Evolutionary conservation across 2,329 filamentous ascomycete genomes (phyloP).

Genomic region (Trichoderma semiorbis): DNA sequence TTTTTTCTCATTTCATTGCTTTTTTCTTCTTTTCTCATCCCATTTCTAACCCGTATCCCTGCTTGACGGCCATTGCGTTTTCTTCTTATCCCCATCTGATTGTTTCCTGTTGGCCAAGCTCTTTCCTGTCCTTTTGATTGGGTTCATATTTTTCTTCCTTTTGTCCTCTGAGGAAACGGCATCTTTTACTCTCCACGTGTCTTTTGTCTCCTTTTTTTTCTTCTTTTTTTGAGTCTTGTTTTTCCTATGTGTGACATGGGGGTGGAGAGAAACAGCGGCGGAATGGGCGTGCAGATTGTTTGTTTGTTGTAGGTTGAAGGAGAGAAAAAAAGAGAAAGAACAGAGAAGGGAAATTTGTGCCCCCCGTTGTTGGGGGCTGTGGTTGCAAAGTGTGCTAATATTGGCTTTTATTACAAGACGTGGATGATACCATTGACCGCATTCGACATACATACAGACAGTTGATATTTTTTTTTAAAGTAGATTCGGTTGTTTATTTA

Average conservation of each 20-base stretch:
- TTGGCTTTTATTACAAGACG: constrained; percentile 32
- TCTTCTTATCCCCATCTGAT: not conserved
- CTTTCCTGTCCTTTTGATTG: constrained; percentile 10
- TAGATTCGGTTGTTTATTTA: constrained; percentile 14
- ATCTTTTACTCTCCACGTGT: not conserved
- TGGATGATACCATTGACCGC: constrained; percentile 43
- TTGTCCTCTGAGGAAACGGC: constrained; percentile 12
- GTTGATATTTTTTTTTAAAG: constrained; percentile 9
- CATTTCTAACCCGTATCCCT: not conserved
- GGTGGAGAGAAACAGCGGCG: constrained; percentile 15
- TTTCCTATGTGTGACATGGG: not conserved
- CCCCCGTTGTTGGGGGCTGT: not conserved
- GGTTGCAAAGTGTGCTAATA: constrained; percentile 23
- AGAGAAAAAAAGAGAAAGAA: not conserved
- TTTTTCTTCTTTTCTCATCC: not conserved
- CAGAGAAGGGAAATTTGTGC: constrained; percentile 8
- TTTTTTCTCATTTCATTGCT: not conserved
- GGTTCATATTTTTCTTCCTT: constrained; percentile 21
- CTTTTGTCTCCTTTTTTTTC: not conserved
- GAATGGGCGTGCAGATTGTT: constrained; percentile 1
- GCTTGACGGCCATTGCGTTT: not conserved
- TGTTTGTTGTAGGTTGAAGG: not conserved
- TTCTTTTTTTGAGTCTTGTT: constrained; percentile 18
- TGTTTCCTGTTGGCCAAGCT: not conserved
- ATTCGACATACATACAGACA: constrained; percentile 26